Evolutionary conservation across 164 flowering plant genomes (phyloP).

Genomic region (Euptelea pleiosperma): DNA sequence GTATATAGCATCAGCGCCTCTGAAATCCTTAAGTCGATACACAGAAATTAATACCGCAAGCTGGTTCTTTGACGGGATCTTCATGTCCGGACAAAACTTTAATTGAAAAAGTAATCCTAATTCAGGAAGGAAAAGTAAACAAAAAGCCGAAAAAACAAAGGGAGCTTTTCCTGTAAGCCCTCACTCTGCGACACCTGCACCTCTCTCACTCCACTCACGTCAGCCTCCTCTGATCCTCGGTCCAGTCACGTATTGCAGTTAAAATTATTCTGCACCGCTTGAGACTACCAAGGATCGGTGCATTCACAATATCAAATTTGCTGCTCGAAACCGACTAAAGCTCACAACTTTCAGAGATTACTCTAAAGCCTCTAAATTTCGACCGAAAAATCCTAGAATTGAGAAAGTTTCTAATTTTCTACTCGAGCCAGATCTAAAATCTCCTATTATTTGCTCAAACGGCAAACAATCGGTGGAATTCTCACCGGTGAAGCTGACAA

Average conservation of each 20-base stretch:
- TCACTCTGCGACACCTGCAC: slow-evolving; percentile 5
- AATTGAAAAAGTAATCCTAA: slow-evolving; percentile 5
- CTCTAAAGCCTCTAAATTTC: too few relatives aligned
- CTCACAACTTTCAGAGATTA: too few relatives aligned
- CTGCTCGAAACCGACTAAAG: too few relatives aligned
- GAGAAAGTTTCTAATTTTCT: too few relatives aligned
- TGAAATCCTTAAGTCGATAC: slow-evolving; percentile 5
- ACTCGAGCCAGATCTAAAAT: too few relatives aligned
- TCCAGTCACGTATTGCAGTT: slow-evolving; percentile 5
- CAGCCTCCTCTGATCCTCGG: slow-evolving; percentile 11
- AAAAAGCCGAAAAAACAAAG: slow-evolving; percentile 4
- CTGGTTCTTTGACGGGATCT: slow-evolving; percentile 9
- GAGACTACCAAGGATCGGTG: background rate
- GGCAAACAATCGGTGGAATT: too few relatives aligned
- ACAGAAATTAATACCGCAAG: slow-evolving; percentile 5
- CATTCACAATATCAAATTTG: background rate
- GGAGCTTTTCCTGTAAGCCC: background rate
- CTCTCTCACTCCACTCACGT: too few relatives aligned
- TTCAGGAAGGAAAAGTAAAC: background rate
- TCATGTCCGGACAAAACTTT: slow-evolving; percentile 7
- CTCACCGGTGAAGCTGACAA: too few relatives aligned
- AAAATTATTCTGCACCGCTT: slow-evolving; percentile 7
- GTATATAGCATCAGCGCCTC: background rate
- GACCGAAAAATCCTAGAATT: too few relatives aligned
- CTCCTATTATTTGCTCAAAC: too few relatives aligned